A percentile compares a stretch with the other conserved stretches of the same genome.
Conservation (phyloP, 257 asterid species). For the Datura wrightii region DNA sequence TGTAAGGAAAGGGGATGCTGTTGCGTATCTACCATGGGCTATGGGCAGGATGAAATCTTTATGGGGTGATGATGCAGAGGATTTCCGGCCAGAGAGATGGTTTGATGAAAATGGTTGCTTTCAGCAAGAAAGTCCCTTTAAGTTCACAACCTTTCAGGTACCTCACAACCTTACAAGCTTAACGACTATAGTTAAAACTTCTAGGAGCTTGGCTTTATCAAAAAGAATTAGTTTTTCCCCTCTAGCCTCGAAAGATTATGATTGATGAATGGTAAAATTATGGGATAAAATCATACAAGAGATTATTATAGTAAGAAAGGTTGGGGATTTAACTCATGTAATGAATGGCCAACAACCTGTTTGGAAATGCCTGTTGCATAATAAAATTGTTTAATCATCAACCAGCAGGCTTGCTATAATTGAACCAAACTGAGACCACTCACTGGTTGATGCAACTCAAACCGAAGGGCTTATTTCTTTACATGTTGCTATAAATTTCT, state of each 20-base stretch:
- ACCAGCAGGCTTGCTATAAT: too few relatives aligned
- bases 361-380: too few relatives aligned
- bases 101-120: conserved; percentile 52
- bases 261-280: background rate
- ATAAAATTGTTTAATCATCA: too few relatives aligned
- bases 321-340: background rate
- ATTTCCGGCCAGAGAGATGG: conserved; percentile 63
- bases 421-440: too few relatives aligned
- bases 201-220: background rate
- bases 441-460: too few relatives aligned
- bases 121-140: conserved; percentile 53
- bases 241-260: background rate
- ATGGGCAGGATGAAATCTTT: conserved; percentile 65
- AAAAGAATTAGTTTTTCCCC: background rate
- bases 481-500: too few relatives aligned
- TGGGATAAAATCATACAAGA: background rate
- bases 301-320: background rate
- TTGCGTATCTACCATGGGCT: conserved; percentile 59
- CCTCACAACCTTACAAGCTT: background rate
- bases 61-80: conserved; percentile 64
- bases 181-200: background rate
- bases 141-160: conserved; percentile 67
- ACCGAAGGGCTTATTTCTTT: too few relatives aligned
- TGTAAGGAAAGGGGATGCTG: conserved; percentile 56
- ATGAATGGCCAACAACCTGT: background rate